Conservation (phyloP, 768 basidiomycete genomes). For the Podaxis carcinomalis region DNA sequence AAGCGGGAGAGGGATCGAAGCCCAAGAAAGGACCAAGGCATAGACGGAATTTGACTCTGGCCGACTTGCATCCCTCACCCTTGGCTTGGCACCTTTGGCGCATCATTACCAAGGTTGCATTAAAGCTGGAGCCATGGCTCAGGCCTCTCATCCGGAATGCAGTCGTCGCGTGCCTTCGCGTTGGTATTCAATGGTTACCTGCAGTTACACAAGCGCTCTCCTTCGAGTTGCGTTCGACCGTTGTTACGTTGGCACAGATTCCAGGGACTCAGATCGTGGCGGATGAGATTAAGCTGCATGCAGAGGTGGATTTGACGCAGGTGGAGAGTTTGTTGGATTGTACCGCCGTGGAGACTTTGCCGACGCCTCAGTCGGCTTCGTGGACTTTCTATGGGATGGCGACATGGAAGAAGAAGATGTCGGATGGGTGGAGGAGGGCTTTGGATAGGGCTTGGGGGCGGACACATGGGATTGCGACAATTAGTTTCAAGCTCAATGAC, state of each 20-base stretch:
- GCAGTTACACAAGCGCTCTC: conserved; percentile 61
- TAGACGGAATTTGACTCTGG: conserved; percentile 41
- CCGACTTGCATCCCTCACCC: conserved; percentile 43
- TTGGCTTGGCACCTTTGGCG: conserved; percentile 36
- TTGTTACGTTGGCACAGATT: conserved; percentile 45
- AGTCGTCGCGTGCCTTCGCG: conserved; percentile 50
- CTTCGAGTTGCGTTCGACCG: conserved; percentile 58
- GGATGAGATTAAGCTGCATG: conserved; percentile 47
- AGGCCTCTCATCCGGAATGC: conserved; percentile 57
- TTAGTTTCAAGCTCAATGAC: conserved; percentile 45
- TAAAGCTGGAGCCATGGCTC: conserved; percentile 50
- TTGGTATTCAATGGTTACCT: conserved; percentile 64
- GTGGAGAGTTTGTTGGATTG: conserved; percentile 32
- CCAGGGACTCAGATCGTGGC: conserved; percentile 49
- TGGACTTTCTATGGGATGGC: conserved; percentile 44
- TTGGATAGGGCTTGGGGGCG: conserved; percentile 67
- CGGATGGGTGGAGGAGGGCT: conserved; percentile 56
- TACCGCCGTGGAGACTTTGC: conserved; percentile 14
- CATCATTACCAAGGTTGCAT: conserved; percentile 35
- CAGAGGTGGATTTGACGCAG: conserved; percentile 51
- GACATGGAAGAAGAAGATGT: conserved; percentile 61
- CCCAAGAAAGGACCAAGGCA: conserved; percentile 19
- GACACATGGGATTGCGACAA: conserved; percentile 51
- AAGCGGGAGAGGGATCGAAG: conserved; percentile 17
- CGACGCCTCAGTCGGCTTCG: conserved; percentile 18